Base-by-base conservation (phyloP, 331 rosid genomes). In the Saraca asoca region DNA sequence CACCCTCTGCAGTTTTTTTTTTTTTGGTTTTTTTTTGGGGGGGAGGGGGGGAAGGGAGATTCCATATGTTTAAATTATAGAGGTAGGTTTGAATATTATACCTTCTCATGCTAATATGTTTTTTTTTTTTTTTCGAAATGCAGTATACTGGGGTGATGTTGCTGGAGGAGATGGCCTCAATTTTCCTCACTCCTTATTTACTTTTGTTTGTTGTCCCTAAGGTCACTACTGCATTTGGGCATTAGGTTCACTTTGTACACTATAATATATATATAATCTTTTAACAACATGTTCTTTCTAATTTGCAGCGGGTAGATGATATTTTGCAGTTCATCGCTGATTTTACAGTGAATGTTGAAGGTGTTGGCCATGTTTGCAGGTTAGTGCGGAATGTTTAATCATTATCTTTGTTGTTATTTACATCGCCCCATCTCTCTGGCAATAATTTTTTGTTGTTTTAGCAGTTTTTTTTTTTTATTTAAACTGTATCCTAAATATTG, bases 301-400 rank as follows among this genome's bases (percentile, higher is more conserved):
- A 58, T 62, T 67, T 83, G 84, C 89, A 90, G 99, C 82, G 95
- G 71, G 95, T 90, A 76, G 91, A 94, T 67, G 96, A 94, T 72
- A 90, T 90, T 71, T 73, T 94, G 78, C 81, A 80, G 85, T 94
- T 88, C 67, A 88, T 94, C 72, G 66, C 88, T 7, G 91, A 94
- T 72, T 94, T 85, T 64, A 90, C 99, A 7, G 90, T 80, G 51
- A 71, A 88, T 78, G 79, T 90, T 75, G 93, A 94, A 75, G 99
- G 97, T 24, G 99, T 94, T 71, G 97, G 99, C 45, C 90, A 94
- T 69, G 99, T 94, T 66, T 94, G 97, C 87, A 90, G 96, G 99
- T 94, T 78, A 8, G 10, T 10, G 7, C 0, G 43, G 11, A 39
- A 39, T 9, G 7, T 1, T 39, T 39, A 39, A 1, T 39, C 31